Conservation (phyloP, 495 filamentous ascomycete species). For the Stereocaulon alpinum region DNA sequence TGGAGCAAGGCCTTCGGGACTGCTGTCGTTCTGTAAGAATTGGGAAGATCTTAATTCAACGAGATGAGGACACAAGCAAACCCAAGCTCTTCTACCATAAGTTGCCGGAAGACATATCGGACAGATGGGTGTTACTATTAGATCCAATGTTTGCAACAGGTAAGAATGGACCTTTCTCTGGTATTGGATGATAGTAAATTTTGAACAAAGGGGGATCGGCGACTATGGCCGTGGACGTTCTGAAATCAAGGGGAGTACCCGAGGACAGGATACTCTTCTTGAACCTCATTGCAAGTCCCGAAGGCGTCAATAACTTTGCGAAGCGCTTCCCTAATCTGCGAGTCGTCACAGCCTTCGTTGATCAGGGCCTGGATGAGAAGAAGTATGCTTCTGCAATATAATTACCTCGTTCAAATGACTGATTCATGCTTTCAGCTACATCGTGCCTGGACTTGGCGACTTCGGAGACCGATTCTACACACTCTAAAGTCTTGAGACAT, state of each 20-base stretch:
- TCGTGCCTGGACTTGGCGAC: constrained; percentile 88
- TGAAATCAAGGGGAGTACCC: constrained; percentile 80
- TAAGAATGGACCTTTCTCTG: constrained; percentile 29
- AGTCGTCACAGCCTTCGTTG: constrained; percentile 94
- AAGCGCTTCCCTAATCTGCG: constrained; percentile 83
- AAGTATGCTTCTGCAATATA: constrained; percentile 51
- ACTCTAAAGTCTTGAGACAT: constrained; percentile 42
- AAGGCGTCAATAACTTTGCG: constrained; percentile 83
- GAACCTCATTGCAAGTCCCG: constrained; percentile 90
- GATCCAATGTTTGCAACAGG: constrained; percentile 99
- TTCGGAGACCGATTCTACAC: constrained; percentile 98
- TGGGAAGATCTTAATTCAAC: constrained; percentile 94
- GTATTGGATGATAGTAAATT: not conserved
- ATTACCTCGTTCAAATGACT: not conserved
- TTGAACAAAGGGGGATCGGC: constrained; percentile 68
- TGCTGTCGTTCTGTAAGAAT: constrained; percentile 95
- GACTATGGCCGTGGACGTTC: constrained; percentile 88
- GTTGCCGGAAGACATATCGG: constrained; percentile 82
- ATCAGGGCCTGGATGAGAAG: constrained; percentile 90
- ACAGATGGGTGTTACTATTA: constrained; percentile 87
- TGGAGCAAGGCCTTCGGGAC: constrained; percentile 94
- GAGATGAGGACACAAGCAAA: constrained; percentile 87
- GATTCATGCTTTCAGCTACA: constrained; percentile 56
- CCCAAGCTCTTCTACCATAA: constrained; percentile 96
- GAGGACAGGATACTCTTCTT: constrained; percentile 93